Base-by-base conservation (phyloP, 345 rosid species). In the Aquilaria malaccensis region DNA sequence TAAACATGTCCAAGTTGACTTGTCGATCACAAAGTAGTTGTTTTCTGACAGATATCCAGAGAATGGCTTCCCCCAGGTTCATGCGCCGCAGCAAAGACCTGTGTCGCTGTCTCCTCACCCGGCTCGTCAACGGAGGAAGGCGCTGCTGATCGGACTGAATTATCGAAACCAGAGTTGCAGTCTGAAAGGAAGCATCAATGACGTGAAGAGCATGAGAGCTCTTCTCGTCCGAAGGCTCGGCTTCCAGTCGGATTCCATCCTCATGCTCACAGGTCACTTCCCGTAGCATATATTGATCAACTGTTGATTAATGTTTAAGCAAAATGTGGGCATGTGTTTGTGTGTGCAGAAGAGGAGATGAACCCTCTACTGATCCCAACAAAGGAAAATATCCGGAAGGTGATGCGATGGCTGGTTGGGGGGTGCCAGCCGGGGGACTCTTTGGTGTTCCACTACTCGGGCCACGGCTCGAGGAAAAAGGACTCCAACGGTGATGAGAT, bases 401-500 rank as follows among this genome's bases (percentile, higher is more conserved):
- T 91, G 0, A 54, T 89, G 74, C 64, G 64, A 62, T 92, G 96
- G 98, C 77, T 92, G 30, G 85, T 87, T 10, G 81, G 80, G 11
- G 95, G 87, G 13, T 82, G 83, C 64, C 73, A 72, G 61, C 52
- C 89, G 6, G 89, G 89, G 22, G 96, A 92, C 81, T 89, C 96
- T 1, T 72, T 89, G 48, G 82, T 92, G 77, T 85, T 89, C 59
- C 82, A 86, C 73, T 91, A 67, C 81, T 91, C 98, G 0, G 96
- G 98, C 14, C 98, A 88, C 63, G 96, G 98, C 9, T 56, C 83
- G 13, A 69, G 69, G 67, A 84, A 86, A 49, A 58, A 33, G 0
- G 88, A 91, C 62, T 64, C 51, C 60, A 67, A 74, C 54, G 67
- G 58, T 22, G 94, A 91, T 13, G 91, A 91, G 79, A 14, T 74